A percentile compares a stretch with the other conserved stretches of the same genome.
These are phyloP conservation scores for Candida tallmaniae DNA, from an alignment of 805 yeast species.

Conservation along the genomic window DNA sequence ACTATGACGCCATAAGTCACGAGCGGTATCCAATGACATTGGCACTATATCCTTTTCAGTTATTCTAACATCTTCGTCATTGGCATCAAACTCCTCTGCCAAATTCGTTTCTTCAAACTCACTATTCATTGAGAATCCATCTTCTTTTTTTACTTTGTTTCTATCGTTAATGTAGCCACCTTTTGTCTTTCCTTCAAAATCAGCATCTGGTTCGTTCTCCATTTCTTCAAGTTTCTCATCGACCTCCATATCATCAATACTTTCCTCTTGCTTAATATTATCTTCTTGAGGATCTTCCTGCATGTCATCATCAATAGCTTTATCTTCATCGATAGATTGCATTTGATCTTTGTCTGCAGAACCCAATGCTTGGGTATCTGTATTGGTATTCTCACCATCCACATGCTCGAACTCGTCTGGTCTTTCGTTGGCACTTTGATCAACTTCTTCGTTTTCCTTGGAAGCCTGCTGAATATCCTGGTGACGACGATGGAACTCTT, in stretches of 20 bases:
- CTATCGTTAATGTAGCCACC: conserved; percentile 52
- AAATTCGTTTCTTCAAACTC: conserved; percentile 18
- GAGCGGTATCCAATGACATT: conserved; percentile 59
- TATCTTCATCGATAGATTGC: conserved; percentile 72
- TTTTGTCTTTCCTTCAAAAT: conserved; percentile 44
- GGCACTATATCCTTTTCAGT: conserved; percentile 32
- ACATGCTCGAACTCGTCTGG: conserved; percentile 86
- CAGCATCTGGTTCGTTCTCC: conserved; percentile 37
- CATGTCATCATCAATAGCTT: conserved; percentile 72
- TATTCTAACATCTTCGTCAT: conserved; percentile 16
- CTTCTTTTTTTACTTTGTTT: conserved; percentile 26
- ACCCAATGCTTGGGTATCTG: conserved; percentile 89
- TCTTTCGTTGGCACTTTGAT: conserved; percentile 55
- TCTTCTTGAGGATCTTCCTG: conserved; percentile 15
- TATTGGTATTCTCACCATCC: conserved; percentile 72
- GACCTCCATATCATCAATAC: conserved; percentile 21
- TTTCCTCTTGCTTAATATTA: conserved; percentile 27
- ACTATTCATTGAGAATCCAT: conserved; percentile 18
- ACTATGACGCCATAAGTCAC: conserved; percentile 76
- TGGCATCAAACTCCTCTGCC: conserved; percentile 13
- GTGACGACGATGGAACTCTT: conserved; percentile 86
- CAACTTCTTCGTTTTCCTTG: conserved; percentile 45
- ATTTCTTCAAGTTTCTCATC: conserved; percentile 26
- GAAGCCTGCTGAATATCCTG: conserved; percentile 78
- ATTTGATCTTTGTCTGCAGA: conserved; percentile 78